These are phyloP conservation scores for Stentor coeruleus DNA, from an alignment of 73 alveolate genomes.

Conservation along the genomic window DNA sequence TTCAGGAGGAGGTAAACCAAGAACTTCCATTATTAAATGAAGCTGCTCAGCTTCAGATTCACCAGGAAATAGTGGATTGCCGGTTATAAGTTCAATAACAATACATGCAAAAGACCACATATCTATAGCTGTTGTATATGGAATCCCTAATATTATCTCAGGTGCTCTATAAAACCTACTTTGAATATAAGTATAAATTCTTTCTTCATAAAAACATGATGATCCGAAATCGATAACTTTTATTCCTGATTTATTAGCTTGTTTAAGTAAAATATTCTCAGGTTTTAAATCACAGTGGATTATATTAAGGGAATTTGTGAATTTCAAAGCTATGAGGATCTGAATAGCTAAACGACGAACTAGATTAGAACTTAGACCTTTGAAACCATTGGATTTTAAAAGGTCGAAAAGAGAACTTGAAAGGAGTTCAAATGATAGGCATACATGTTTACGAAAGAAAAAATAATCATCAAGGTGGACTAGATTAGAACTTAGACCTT, in stretches of 20 bases:
- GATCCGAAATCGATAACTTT: conserved; percentile 84
- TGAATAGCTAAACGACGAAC: conserved; percentile 63
- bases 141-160: conserved; percentile 91
- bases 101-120: conserved; percentile 97
- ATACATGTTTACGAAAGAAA: too few relatives aligned
- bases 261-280: conserved; percentile 65
- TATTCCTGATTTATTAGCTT: conserved; percentile 60
- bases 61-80: conserved; percentile 72
- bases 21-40: conserved; percentile 50
- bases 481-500: conserved; percentile 52
- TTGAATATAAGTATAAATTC: conserved; percentile 85
- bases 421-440: neutral
- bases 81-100: conserved; percentile 68
- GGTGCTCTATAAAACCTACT: conserved; percentile 96
- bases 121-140: conserved; percentile 90
- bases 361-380: conserved; percentile 71
- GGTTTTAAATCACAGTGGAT: conserved; percentile 89
- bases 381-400: conserved; percentile 76
- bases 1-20: conserved; percentile 45
- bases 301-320: conserved; percentile 45
- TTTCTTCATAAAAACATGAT: conserved; percentile 63
- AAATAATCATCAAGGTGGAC: too few relatives aligned
- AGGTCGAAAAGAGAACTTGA: conserved; percentile 45
- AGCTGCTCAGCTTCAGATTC: conserved; percentile 64
- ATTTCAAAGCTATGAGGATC: conserved; percentile 52